These are phyloP conservation scores for Fusarium caatingaense DNA, from an alignment of 2,329 filamentous ascomycete species.

Conservation along the genomic window DNA sequence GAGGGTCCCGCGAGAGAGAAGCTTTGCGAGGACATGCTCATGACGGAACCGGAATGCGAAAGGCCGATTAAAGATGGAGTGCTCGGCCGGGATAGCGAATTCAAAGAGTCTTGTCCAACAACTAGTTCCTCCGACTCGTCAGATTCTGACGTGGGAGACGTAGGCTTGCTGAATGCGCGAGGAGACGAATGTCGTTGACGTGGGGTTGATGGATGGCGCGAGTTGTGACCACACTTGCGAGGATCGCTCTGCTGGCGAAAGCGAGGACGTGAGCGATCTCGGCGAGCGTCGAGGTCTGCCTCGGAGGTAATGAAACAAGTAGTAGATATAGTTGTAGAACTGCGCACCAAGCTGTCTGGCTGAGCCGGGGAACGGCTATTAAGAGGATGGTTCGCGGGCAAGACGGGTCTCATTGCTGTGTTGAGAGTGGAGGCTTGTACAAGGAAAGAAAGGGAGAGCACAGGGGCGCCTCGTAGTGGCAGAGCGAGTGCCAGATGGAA, in stretches of 20 bases:
- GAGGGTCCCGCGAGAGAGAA: constrained; percentile 62
- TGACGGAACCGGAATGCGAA: constrained; percentile 47
- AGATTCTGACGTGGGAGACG: constrained; percentile 28
- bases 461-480: constrained; percentile 1
- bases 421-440: constrained; percentile 28
- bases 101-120: constrained; percentile 33
- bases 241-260: constrained; percentile 37
- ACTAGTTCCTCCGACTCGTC: constrained; percentile 23
- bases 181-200: constrained; percentile 33
- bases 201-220: constrained; percentile 34
- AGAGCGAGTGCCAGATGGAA: not conserved
- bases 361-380: constrained; percentile 35
- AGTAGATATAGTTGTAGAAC: constrained; percentile 42
- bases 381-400: constrained; percentile 38
- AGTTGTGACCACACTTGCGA: constrained; percentile 39
- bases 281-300: constrained; percentile 45
- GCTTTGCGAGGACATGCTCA: constrained; percentile 64
- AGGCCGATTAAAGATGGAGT: constrained; percentile 45
- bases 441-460: constrained; percentile 9
- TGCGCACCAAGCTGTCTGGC: constrained; percentile 37
- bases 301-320: constrained; percentile 54
- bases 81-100: constrained; percentile 42
- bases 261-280: constrained; percentile 41
- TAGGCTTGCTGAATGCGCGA: constrained; percentile 22
- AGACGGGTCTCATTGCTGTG: constrained; percentile 45